These are phyloP conservation scores for Saccharomyces hybrid DNA, from an alignment of 1,139 yeast genomes.

Conservation along the genomic window DNA sequence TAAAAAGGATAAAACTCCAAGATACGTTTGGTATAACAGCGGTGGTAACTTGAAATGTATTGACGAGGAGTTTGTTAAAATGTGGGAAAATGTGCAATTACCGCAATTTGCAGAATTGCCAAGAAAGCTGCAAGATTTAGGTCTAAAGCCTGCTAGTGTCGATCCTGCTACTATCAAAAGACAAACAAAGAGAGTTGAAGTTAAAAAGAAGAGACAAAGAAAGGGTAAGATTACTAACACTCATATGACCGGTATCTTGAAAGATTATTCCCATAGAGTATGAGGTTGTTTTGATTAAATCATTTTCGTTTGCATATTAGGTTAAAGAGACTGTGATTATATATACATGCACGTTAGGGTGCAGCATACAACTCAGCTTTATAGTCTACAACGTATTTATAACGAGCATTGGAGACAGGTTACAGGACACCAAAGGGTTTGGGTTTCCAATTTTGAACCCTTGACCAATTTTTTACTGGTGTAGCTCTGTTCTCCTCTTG, in stretches of 20 bases:
- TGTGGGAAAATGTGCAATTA: slow-evolving; percentile 74
- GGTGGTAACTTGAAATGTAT: slow-evolving; percentile 68
- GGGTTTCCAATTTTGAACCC: slow-evolving; percentile 37
- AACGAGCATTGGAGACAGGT: neutral
- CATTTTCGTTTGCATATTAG: neutral
- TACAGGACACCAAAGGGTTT: slow-evolving; percentile 40
- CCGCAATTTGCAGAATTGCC: slow-evolving; percentile 82
- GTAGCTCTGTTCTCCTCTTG: neutral
- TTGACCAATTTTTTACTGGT: slow-evolving; percentile 19
- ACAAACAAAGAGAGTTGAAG: slow-evolving; percentile 41
- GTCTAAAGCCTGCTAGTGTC: slow-evolving; percentile 91
- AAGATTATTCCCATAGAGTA: slow-evolving; percentile 53
- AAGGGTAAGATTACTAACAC: slow-evolving; percentile 92
- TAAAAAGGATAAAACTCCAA: slow-evolving; percentile 85
- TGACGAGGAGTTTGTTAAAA: slow-evolving; percentile 73
- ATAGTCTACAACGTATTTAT: neutral
- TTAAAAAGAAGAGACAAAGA: slow-evolving; percentile 83
- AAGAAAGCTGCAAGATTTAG: slow-evolving; percentile 66
- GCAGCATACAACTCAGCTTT: neutral
- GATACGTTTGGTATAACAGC: slow-evolving; percentile 84
- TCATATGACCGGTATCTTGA: slow-evolving; percentile 91
- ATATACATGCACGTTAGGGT: neutral
- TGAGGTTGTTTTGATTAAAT: slow-evolving; percentile 6
- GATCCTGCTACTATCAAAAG: slow-evolving; percentile 86
- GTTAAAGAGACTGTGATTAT: neutral